Percentiles rank a stretch among this genome's conserved stretches.
Evolutionary conservation across 2,329 filamentous ascomycete genomes (phyloP).

Genomic region (Claviceps monticola): DNA sequence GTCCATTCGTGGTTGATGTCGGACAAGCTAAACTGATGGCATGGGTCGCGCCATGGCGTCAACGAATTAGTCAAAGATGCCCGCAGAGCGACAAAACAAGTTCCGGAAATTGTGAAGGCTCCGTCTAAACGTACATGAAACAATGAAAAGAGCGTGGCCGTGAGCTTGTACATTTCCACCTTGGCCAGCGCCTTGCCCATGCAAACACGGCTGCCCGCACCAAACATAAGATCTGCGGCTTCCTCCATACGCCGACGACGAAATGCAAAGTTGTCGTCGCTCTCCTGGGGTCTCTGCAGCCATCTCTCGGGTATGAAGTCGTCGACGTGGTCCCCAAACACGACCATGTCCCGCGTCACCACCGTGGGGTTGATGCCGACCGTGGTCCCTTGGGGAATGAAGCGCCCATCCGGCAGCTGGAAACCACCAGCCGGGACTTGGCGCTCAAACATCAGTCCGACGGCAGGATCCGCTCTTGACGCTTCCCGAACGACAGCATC

Average conservation of each 20-base stretch:
- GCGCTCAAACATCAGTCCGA: slow-evolving; percentile 35
- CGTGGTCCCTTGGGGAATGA: slow-evolving; percentile 22
- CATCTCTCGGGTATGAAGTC: slow-evolving; percentile 33
- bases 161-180: slow-evolving; percentile 22
- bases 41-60: neutral
- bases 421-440: slow-evolving; percentile 29
- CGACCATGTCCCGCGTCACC: slow-evolving; percentile 20
- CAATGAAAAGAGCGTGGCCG: slow-evolving; percentile 27
- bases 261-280: slow-evolving; percentile 15
- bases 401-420: slow-evolving; percentile 18
- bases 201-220: slow-evolving; percentile 25
- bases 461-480: slow-evolving; percentile 32
- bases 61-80: too few species aligned
- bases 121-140: slow-evolving; percentile 20
- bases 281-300: slow-evolving; percentile 18
- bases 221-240: slow-evolving; percentile 22
- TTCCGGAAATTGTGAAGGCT: too few species aligned
- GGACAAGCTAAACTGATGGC: slow-evolving; percentile 6
- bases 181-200: slow-evolving; percentile 22
- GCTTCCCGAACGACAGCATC: slow-evolving; percentile 38
- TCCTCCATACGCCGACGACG: slow-evolving; percentile 24
- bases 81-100: too few species aligned
- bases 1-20: slow-evolving; percentile 13
- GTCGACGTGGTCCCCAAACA: slow-evolving; percentile 32
- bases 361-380: slow-evolving; percentile 29